phyloP scores from a whole-genome alignment of 106 monocot species.

The Ottelia alismoides region DNA sequence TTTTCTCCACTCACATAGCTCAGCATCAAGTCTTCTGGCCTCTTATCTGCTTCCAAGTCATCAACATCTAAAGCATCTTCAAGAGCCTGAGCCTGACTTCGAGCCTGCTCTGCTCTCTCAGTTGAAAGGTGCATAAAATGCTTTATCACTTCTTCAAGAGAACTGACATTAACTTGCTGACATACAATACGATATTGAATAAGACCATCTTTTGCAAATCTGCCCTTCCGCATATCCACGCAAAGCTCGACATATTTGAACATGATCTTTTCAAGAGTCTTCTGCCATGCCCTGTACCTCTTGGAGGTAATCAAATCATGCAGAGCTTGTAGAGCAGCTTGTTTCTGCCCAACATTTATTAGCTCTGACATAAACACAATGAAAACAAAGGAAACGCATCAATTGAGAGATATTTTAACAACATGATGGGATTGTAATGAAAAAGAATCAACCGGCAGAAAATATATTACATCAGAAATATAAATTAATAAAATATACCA shows the following conservation, averaged over 20 bases:
- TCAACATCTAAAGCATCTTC: conserved; percentile 8
- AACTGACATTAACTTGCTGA: conserved; percentile 4
- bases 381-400: not conserved
- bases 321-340: conserved; percentile 3
- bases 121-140: conserved; percentile 6
- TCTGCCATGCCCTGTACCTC: conserved; percentile 3
- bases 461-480: too few relatives aligned
- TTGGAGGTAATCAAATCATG: conserved; percentile 6
- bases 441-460: too few relatives aligned
- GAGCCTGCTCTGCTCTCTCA: conserved; percentile 1
- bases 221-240: conserved; percentile 4
- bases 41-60: conserved; percentile 3
- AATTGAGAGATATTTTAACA: too few relatives aligned
- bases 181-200: conserved; percentile 5
- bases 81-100: conserved; percentile 1
- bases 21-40: conserved; percentile 6
- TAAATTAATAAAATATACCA: too few relatives aligned
- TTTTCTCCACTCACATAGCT: conserved; percentile 8
- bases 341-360: conserved; percentile 6
- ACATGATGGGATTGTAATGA: too few relatives aligned
- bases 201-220: conserved; percentile 5
- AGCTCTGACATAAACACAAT: not conserved
- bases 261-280: conserved; percentile 1
- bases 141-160: conserved; percentile 5
- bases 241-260: conserved; percentile 4